These are phyloP conservation scores for Penicillium manginii DNA, from an alignment of 495 filamentous ascomycete species.

Conservation along the genomic window DNA sequence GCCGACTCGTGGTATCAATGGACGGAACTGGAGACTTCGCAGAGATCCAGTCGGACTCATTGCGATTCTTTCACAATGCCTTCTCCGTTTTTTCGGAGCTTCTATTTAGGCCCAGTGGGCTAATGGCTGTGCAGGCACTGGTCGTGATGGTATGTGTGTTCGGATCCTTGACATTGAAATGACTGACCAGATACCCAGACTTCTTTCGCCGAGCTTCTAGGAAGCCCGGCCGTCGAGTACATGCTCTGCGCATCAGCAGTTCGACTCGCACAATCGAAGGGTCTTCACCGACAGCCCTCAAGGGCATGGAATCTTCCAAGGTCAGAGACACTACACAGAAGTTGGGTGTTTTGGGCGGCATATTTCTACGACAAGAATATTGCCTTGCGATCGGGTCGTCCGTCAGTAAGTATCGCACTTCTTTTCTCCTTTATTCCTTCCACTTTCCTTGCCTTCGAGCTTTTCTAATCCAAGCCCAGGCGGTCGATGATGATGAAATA, in stretches of 20 bases:
- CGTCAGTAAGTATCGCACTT: not conserved
- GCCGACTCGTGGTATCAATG: not conserved
- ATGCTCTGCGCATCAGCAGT: not conserved
- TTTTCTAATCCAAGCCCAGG: not conserved
- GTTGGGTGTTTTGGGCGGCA: not conserved
- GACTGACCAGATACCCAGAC: not conserved
- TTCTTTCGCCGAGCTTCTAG: not conserved
- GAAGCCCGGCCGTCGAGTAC: not conserved
- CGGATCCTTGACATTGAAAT: not conserved
- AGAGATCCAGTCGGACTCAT: not conserved
- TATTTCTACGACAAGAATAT: not conserved
- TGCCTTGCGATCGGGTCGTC: not conserved
- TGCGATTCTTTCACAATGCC: not conserved
- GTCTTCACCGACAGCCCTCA: not conserved
- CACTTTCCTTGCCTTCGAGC: not conserved
- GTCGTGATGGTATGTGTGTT: not conserved
- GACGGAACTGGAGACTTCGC: not conserved
- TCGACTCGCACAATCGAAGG: not conserved
- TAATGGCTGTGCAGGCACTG: not conserved
- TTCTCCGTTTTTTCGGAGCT: not conserved
- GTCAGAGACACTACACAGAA: not conserved
- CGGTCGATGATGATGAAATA: not conserved
- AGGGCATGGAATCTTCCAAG: not conserved
- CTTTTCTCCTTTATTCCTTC: not conserved
- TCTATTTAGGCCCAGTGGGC: not conserved